Evolutionary conservation across 148 eudicot genomes (phyloP).

Genomic region (Vaccinium corymbosum): DNA sequence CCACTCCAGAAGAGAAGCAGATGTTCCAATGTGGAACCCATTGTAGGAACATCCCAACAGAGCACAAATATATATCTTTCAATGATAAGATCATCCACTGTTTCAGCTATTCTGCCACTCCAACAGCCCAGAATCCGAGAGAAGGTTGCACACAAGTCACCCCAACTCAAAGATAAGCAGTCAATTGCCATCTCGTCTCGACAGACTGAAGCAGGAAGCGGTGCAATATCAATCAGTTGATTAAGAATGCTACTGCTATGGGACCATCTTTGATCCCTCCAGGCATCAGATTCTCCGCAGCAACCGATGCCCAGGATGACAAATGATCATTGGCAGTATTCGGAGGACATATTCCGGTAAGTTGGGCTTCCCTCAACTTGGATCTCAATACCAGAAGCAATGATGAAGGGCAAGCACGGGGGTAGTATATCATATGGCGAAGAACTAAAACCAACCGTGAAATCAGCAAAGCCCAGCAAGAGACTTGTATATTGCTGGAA

Average conservation of each 20-base stretch:
- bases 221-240: conserved; percentile 79
- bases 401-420: conserved; percentile 69
- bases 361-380: conserved; percentile 54
- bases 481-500: conserved; percentile 48
- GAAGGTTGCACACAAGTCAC: conserved; percentile 53
- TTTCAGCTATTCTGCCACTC: conserved; percentile 64
- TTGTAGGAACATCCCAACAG: conserved; percentile 82
- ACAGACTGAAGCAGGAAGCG: conserved; percentile 51
- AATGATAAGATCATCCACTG: conserved; percentile 68
- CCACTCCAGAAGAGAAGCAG: conserved; percentile 30
- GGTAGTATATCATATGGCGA: conserved; percentile 78
- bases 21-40: conserved; percentile 35
- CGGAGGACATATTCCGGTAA: conserved; percentile 31
- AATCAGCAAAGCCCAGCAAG: conserved; percentile 81
- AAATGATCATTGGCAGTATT: conserved; percentile 32
- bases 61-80: conserved; percentile 86
- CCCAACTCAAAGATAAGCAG: conserved; percentile 41
- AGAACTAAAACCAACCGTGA: conserved; percentile 77
- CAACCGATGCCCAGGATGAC: conserved; percentile 61
- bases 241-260: conserved; percentile 42
- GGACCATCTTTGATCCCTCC: conserved; percentile 39
- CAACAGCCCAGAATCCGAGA: conserved; percentile 59
- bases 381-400: conserved; percentile 73
- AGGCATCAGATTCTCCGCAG: conserved; percentile 45
- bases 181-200: conserved; percentile 32